Evolutionary conservation across 2,329 filamentous ascomycete species (phyloP).

Genomic region (Pestalotiopsis sp.): DNA sequence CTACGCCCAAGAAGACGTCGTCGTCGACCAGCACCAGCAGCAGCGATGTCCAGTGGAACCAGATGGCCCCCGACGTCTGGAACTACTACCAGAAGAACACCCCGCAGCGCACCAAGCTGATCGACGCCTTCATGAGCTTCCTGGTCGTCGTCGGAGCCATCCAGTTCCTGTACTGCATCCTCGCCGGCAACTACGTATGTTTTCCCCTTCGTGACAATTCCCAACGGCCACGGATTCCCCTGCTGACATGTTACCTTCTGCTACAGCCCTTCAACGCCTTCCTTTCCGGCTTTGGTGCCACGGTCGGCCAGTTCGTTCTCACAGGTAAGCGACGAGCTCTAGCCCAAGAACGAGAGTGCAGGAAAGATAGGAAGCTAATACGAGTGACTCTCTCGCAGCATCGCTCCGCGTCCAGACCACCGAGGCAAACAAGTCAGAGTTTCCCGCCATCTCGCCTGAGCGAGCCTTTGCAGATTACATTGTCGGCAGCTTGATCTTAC

Average conservation of each 20-base stretch:
- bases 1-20: conserved; percentile 16
- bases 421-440: conserved; percentile 75
- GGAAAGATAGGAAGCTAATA: conserved; percentile 13
- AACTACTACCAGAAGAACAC: conserved; percentile 78
- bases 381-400: conserved; percentile 37
- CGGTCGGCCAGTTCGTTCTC: conserved; percentile 95
- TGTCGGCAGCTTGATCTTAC: conserved; percentile 89
- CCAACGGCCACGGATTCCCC: not conserved
- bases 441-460: conserved; percentile 75
- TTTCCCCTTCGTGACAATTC: not conserved
- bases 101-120: conserved; percentile 85
- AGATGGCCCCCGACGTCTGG: conserved; percentile 71
- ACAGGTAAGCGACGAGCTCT: conserved; percentile 62
- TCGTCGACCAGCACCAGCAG: conserved; percentile 16
- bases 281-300: conserved; percentile 89
- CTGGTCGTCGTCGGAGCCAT: conserved; percentile 81
- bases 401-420: conserved; percentile 91
- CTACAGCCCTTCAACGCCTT: conserved; percentile 96
- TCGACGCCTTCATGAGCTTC: conserved; percentile 90
- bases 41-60: conserved; percentile 40
- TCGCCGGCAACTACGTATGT: conserved; percentile 93
- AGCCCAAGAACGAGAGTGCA: not conserved
- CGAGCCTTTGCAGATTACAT: conserved; percentile 95
- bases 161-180: conserved; percentile 89
- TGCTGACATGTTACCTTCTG: not conserved